Evolutionary conservation across 2,329 filamentous ascomycete genomes (phyloP), one percentile per base, ranked within the genome.

Genomic region (Aspergillus candidus): DNA sequence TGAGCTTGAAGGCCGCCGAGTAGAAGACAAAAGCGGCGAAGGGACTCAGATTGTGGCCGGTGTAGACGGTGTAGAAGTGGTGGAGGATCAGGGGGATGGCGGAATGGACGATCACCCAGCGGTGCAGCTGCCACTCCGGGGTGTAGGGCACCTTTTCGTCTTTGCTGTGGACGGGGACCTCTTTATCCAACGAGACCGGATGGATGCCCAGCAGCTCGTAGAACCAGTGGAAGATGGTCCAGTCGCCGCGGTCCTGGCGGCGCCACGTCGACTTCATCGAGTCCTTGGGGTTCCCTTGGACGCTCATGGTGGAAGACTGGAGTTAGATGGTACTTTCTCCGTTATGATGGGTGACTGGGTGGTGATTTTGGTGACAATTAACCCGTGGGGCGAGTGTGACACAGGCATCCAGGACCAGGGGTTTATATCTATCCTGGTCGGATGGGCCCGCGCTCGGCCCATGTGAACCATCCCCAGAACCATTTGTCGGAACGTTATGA

Each of bases 221-320:
- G 10, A 66, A 43, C 56, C 54, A 61, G 46, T 69, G 66, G 34
- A 52, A 46, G 4, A 53, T 4, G 4, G 53, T 61, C 67, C 67
- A 70, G 3, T 54, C 31, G 13, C 47, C 46, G 17, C 46, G 54
- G 47, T 62, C 59, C 15, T 42, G 46, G 5, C 32, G 34, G 4
- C 60, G 60, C 67, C 67, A 70, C 6, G 67, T 69, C 4, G 67
- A 67, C 55, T 68, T 69, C 58, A 70, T 70, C 8, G 65, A 68
- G 51, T 70, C 65, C 38, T 60, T 63, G 2, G 57, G 55, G 13
- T 52, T 55, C 2, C 40, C 47, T 15, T 46, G 35, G 15, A 38
- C 32, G 35, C 36, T 49, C 52, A 55, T 55, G 22, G 12, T 37
- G 44, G 17, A 14, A 12, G 14, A 10, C 22, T 8, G 2, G 22